These are phyloP conservation scores for Myxozyma nipponensis DNA, from an alignment of 805 yeast species.

Conservation along the genomic window DNA sequence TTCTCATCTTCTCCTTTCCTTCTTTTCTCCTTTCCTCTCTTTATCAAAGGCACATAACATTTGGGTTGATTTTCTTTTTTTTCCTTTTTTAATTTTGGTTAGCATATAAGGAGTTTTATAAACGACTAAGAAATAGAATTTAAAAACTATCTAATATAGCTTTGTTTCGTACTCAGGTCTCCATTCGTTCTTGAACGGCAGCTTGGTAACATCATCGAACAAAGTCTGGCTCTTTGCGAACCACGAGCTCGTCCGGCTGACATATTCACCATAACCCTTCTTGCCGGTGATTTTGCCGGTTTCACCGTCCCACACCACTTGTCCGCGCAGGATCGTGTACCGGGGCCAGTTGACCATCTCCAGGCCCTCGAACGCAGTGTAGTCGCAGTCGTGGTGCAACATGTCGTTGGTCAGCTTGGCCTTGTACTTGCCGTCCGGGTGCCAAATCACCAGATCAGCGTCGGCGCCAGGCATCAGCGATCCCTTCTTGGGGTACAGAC, in stretches of 20 bases:
- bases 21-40: background rate
- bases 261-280: conserved; percentile 28
- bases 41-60: background rate
- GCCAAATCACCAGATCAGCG: conserved; percentile 50
- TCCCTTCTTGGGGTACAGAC: conserved; percentile 43
- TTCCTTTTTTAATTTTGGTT: background rate
- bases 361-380: conserved; percentile 39
- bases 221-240: conserved; percentile 26
- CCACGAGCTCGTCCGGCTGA: conserved; percentile 22
- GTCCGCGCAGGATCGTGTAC: conserved; percentile 40
- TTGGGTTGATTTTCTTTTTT: background rate
- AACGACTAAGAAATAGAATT: background rate
- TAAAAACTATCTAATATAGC: background rate
- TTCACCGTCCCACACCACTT: conserved; percentile 28
- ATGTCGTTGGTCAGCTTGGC: conserved; percentile 37
- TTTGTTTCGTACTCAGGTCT: conserved; percentile 13
- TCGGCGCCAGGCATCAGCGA: conserved; percentile 46
- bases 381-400: conserved; percentile 32
- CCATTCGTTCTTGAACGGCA: conserved; percentile 26
- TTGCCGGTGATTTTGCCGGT: conserved; percentile 26
- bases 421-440: conserved; percentile 40
- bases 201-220: conserved; percentile 22
- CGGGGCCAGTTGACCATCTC: conserved; percentile 47
- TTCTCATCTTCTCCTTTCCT: background rate
- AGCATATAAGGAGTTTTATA: background rate